phyloP scores from a whole-genome alignment of 2,329 filamentous ascomycete genomes.

The Fusarium veterinarium region DNA sequence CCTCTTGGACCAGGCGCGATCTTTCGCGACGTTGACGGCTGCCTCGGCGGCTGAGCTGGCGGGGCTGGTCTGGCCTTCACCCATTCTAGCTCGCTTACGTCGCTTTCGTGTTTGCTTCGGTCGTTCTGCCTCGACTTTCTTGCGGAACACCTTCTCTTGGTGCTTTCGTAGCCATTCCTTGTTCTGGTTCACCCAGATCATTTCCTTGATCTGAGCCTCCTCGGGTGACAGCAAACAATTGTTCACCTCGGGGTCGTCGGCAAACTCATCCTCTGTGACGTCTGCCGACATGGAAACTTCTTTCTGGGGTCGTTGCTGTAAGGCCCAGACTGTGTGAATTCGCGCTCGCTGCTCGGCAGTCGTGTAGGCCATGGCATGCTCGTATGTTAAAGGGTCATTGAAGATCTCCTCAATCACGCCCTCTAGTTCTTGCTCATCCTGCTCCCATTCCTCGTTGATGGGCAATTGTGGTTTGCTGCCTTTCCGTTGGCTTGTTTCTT shows the following conservation, averaged over 20 bases:
- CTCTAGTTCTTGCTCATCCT: constrained; percentile 73
- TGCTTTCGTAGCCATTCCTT: constrained; percentile 91
- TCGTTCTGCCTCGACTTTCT: constrained; percentile 70
- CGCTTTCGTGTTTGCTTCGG: constrained; percentile 69
- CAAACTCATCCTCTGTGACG: constrained; percentile 85
- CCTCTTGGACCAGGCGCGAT: constrained; percentile 76
- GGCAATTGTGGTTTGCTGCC: constrained; percentile 59
- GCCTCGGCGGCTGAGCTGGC: constrained; percentile 77
- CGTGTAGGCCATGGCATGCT: constrained; percentile 68
- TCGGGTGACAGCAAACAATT: constrained; percentile 80
- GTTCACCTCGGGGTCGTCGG: constrained; percentile 86
- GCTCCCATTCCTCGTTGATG: constrained; percentile 71
- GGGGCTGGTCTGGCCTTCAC: constrained; percentile 73
- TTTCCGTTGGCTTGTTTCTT: constrained; percentile 38
- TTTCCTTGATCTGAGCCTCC: constrained; percentile 86
- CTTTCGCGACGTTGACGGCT: constrained; percentile 74
- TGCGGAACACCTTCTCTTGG: constrained; percentile 83
- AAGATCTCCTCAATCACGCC: constrained; percentile 78
- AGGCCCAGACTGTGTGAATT: constrained; percentile 64
- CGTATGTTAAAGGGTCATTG: constrained; percentile 67
- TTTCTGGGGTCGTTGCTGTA: constrained; percentile 60
- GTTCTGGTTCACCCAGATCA: constrained; percentile 94
- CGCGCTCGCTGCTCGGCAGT: constrained; percentile 66
- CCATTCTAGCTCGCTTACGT: constrained; percentile 67
- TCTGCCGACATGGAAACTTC: constrained; percentile 69